Conservation (phyloP, 495 filamentous ascomycete species). For the Chaetomium tenue region DNA sequence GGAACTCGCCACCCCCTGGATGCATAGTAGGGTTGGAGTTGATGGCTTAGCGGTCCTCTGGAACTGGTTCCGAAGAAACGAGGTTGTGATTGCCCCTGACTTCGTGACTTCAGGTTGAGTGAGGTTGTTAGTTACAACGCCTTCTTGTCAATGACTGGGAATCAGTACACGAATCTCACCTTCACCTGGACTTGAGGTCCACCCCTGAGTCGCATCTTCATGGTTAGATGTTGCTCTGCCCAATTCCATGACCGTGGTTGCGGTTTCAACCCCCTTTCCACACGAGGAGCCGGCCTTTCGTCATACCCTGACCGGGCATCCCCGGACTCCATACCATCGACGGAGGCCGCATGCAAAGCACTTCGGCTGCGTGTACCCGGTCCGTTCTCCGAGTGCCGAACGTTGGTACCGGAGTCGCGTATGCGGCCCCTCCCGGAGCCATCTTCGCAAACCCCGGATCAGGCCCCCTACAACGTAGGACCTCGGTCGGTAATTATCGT, state of each 20-base stretch:
- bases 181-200: neutral
- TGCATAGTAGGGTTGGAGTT: neutral
- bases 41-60: neutral
- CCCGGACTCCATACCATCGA: no score
- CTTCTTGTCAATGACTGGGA: neutral
- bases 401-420: neutral
- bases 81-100: neutral
- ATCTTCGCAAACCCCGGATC: neutral
- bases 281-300: no score
- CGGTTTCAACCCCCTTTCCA: no score
- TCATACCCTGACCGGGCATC: no score
- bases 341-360: no score
- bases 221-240: neutral
- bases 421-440: neutral
- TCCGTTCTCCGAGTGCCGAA: neutral
- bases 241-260: neutral
- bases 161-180: neutral
- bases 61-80: neutral
- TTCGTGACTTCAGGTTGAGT: neutral
- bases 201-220: neutral
- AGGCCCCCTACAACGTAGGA: neutral
- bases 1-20: neutral
- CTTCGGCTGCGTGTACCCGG: neutral
- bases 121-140: neutral
- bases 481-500: neutral